A percentile compares a stretch with the other conserved stretches of the same genome.
Evolutionary conservation across 192 early-diverging fungal species (phyloP).

Genomic region (Entomortierella parvispora): DNA sequence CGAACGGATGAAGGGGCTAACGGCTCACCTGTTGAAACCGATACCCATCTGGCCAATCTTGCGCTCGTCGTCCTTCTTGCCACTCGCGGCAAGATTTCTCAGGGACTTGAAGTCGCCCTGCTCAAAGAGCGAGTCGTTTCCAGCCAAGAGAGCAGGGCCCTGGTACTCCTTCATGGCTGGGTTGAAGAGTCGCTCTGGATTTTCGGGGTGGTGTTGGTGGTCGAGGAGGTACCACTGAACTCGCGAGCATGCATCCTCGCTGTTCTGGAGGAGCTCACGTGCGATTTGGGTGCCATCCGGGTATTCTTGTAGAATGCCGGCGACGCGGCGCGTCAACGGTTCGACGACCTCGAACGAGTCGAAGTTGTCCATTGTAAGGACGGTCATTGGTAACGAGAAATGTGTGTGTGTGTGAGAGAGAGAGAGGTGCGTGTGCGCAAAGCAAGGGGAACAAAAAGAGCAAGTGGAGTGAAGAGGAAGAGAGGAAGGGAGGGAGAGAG

Average conservation of each 20-base stretch:
- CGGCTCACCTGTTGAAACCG: constrained; percentile 52
- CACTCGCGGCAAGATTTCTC: constrained; percentile 20
- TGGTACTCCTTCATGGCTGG: constrained; percentile 19
- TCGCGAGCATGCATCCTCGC: constrained; percentile 32
- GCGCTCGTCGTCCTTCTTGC: constrained; percentile 22
- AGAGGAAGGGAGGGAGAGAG: no score
- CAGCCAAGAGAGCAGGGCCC: constrained; percentile 41
- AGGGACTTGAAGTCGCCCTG: constrained; percentile 32
- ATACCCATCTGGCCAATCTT: constrained; percentile 54
- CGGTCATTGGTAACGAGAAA: no score
- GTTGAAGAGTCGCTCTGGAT: constrained; percentile 20
- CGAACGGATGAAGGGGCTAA: no score
- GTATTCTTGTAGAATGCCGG: constrained; percentile 52
- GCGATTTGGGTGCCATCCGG: constrained; percentile 56
- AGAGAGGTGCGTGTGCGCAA: no score
- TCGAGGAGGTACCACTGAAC: constrained; percentile 49
- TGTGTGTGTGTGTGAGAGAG: no score
- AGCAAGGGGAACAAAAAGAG: no score
- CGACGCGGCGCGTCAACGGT: constrained; percentile 42
- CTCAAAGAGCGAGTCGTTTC: constrained; percentile 34
- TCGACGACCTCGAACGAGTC: constrained; percentile 17
- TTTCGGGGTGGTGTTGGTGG: constrained; percentile 16
- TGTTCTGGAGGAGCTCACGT: constrained; percentile 45
- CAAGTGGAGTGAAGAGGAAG: no score
- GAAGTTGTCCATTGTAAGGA: no score